These are phyloP conservation scores for Aspergillus indologenus DNA, from an alignment of 495 filamentous ascomycete species.

Conservation along the genomic window DNA sequence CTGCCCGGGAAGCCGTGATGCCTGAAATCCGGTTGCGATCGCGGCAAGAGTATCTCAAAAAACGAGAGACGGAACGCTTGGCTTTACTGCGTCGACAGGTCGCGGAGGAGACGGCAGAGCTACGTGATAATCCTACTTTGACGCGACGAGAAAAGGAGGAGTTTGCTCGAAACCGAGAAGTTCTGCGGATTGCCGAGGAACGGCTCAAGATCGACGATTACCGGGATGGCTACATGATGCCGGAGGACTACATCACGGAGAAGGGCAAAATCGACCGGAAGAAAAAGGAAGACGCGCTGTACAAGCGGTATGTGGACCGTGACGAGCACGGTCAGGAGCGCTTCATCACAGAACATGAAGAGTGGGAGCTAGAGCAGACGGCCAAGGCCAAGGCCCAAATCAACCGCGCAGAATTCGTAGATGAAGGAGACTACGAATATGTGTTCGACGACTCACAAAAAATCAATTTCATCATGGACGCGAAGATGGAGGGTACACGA, in stretches of 20 bases:
- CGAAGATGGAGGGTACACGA: slow-evolving; percentile 63
- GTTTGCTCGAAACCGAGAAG: slow-evolving; percentile 85
- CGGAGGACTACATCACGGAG: slow-evolving; percentile 91
- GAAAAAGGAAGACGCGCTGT: slow-evolving; percentile 85
- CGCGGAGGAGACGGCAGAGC: slow-evolving; percentile 81
- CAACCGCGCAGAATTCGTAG: slow-evolving; percentile 65
- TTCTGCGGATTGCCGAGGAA: slow-evolving; percentile 84
- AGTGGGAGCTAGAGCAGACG: slow-evolving; percentile 92
- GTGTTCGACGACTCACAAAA: slow-evolving; percentile 86
- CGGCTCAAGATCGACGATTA: slow-evolving; percentile 85
- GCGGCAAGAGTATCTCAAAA: slow-evolving; percentile 89
- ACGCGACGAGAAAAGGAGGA: slow-evolving; percentile 81
- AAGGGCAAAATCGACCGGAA: slow-evolving; percentile 87
- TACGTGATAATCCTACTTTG: slow-evolving; percentile 71
- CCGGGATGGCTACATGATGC: slow-evolving; percentile 89
- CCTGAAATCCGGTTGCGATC: slow-evolving; percentile 77
- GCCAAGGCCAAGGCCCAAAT: slow-evolving; percentile 89
- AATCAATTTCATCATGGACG: slow-evolving; percentile 82
- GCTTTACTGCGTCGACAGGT: slow-evolving; percentile 86
- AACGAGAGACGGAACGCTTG: slow-evolving; percentile 81
- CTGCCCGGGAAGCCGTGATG: slow-evolving; percentile 60
- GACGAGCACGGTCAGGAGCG: slow-evolving; percentile 86
- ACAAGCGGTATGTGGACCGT: slow-evolving; percentile 85
- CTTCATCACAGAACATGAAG: slow-evolving; percentile 90
- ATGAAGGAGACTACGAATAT: slow-evolving; percentile 89